Evolutionary conservation across 2,329 filamentous ascomycete species (phyloP).

Genomic region (Ciborinia camelliae): DNA sequence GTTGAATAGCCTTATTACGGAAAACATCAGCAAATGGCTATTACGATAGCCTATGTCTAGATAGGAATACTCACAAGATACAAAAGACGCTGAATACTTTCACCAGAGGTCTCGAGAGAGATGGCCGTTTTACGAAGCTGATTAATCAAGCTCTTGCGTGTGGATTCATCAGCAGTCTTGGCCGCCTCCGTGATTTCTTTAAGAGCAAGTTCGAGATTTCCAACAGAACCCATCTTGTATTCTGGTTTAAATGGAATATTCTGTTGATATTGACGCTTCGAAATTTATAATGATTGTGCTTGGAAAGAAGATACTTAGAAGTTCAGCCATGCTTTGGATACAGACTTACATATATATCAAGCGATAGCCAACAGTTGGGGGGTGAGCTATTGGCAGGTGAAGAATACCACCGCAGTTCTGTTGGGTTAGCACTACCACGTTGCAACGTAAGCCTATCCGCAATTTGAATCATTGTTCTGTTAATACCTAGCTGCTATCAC

Average conservation of each 20-base stretch:
- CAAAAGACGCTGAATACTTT: neutral
- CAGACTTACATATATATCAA: neutral
- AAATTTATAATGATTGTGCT: neutral
- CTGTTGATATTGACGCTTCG: neutral
- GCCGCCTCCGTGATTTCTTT: neutral
- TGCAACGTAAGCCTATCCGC: neutral
- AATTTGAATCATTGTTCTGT: too few species aligned
- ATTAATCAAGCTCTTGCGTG: neutral
- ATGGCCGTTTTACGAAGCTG: neutral
- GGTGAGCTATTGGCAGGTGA: neutral
- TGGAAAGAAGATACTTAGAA: neutral
- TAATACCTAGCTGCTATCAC: neutral
- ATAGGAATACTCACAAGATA: neutral
- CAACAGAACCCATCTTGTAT: neutral
- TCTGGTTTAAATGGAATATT: neutral
- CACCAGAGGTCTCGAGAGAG: neutral
- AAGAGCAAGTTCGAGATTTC: neutral
- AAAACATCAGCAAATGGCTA: neutral
- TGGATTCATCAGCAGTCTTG: neutral
- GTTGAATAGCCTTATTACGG: neutral
- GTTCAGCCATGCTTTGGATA: too few species aligned
- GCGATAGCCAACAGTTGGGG: neutral
- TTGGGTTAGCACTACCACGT: neutral
- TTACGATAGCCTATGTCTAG: neutral
- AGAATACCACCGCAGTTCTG: neutral